Percentiles rank a stretch among this genome's conserved stretches.
Evolutionary conservation across 2,329 filamentous ascomycete species (phyloP).

Genomic region (Colletotrichum nymphaeae): DNA sequence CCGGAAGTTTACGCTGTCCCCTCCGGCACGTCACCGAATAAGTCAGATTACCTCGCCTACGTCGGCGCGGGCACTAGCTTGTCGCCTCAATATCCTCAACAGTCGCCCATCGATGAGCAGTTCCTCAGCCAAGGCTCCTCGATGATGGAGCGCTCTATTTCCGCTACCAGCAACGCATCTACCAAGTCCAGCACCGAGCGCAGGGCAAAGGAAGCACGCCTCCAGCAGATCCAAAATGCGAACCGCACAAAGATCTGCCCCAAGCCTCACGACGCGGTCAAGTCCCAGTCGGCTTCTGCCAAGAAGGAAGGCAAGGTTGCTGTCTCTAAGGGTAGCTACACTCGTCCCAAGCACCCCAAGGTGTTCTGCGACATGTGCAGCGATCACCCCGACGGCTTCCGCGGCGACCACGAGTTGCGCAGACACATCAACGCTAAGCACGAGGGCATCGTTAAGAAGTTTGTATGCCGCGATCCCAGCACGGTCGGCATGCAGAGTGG

Average conservation of each 20-base stretch:
- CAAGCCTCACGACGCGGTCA: conserved; percentile 51
- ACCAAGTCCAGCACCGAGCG: conserved; percentile 55
- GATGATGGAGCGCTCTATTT: conserved; percentile 61
- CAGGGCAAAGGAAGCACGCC: conserved; percentile 60
- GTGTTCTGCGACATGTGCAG: conserved; percentile 78
- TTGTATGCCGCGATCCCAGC: conserved; percentile 66
- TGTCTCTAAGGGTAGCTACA: conserved; percentile 56
- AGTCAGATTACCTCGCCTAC: conserved; percentile 46
- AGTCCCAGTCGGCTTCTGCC: conserved; percentile 37
- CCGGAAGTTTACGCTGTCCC: conserved; percentile 40
- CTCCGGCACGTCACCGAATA: conserved; percentile 42
- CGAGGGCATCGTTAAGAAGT: conserved; percentile 64
- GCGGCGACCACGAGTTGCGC: conserved; percentile 85
- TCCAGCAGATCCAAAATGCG: conserved; percentile 58
- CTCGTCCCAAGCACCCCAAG: conserved; percentile 77
- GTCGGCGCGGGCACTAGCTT: conserved; percentile 52
- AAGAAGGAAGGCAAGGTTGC: conserved; percentile 57
- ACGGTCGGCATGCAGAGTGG: conserved; percentile 50
- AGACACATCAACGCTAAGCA: conserved; percentile 77
- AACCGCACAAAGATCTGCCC: conserved; percentile 54
- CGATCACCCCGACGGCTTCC: conserved; percentile 81
- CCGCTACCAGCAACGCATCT: conserved; percentile 58
- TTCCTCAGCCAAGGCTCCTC: conserved; percentile 43
- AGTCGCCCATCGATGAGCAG: conserved; percentile 42
- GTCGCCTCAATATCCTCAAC: conserved; percentile 43